Evolutionary conservation across 768 basidiomycete genomes (phyloP).

Genomic region (Trametes villosa): DNA sequence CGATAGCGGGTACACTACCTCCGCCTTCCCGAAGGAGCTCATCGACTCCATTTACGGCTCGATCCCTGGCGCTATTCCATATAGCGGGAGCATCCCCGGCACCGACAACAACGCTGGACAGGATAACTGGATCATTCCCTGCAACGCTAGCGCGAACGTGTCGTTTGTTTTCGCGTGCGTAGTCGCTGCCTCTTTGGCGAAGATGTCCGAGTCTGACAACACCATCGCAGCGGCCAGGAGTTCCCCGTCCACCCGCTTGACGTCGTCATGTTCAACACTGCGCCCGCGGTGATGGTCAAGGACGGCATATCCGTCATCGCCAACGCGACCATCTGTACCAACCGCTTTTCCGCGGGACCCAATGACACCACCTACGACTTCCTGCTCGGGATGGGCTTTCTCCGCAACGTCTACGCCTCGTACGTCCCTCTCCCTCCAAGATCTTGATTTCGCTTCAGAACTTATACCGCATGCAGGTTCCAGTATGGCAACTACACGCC

Average conservation of each 20-base stretch:
- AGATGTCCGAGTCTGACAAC: not conserved
- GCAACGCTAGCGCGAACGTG: slow-evolving; percentile 32
- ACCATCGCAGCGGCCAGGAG: slow-evolving; percentile 41
- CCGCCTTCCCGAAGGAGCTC: slow-evolving; percentile 25
- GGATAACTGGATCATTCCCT: slow-evolving; percentile 37
- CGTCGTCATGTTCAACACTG: slow-evolving; percentile 19
- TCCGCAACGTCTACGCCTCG: slow-evolving; percentile 39
- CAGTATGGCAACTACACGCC: slow-evolving; percentile 29
- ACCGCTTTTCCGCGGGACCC: no score
- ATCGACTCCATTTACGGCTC: slow-evolving; percentile 35
- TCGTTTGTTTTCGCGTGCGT: slow-evolving; percentile 35
- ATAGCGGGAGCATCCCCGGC: slow-evolving; percentile 22
- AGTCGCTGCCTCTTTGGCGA: no score
- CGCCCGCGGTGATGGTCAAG: no score
- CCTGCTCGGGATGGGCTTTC: slow-evolving; percentile 38
- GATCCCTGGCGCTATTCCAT: slow-evolving; percentile 33
- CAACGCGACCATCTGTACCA: slow-evolving; percentile 33
- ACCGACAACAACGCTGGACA: not conserved
- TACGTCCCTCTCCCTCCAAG: slow-evolving; percentile 15
- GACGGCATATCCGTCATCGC: slow-evolving; percentile 8
- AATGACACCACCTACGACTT: no score
- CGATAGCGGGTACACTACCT: slow-evolving; percentile 35
- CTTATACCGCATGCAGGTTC: slow-evolving; percentile 17
- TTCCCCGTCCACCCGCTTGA: slow-evolving; percentile 41
- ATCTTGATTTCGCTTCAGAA: not conserved